Evolutionary conservation across 345 rosid species (phyloP), one percentile per base, ranked within the genome.

Genomic region (Theobroma cacao): DNA sequence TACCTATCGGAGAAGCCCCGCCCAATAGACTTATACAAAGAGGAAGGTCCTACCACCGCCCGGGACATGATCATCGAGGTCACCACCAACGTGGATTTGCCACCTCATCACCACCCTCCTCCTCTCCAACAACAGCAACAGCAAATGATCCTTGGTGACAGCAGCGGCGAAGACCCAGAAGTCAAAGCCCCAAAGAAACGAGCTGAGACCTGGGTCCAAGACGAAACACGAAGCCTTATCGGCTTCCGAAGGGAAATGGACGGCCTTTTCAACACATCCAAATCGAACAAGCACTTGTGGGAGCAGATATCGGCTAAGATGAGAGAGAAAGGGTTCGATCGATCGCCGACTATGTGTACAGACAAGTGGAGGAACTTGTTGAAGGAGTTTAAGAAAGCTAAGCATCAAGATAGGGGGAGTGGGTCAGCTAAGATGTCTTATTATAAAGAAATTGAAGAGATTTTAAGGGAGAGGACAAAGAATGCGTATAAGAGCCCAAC

Each of bases 151-250:
- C 85, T 96, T 1, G 97, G 91, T 1, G 98, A 96, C 56, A 91
- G 97, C 86, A 91, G 95, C 83, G 87, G 94, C 70, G 97, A 89
- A 41, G 90, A 85, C 79, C 97, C 86, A 60, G 99, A 94, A 77
- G 82, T 91, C 28, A 94, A 89, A 84, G 93, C 93, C 3, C 99
- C 99, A 0, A 97, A 97, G 87, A 94, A 94, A 84, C 87, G 99
- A 53, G 98, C 99, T 5, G 99, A 97, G 91, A 97, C 99, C 13
- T 97, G 99, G 99, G 94, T 94, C 2, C 98, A 93, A 78, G 98
- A 94, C 77, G 99, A 97, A 75, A 97, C 98, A 12, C 93, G 98
- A 59, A 84, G 84, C 89, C 78, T 97, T 63, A 94, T 97, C 71
- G 89, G 82, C 47, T 72, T 93, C 10, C 87, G 99, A 62, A 82